Percentiles rank a stretch among this genome's conserved stretches.
Evolutionary conservation across 495 filamentous ascomycete genomes (phyloP).

Genomic region (Chaetomium fimeti): DNA sequence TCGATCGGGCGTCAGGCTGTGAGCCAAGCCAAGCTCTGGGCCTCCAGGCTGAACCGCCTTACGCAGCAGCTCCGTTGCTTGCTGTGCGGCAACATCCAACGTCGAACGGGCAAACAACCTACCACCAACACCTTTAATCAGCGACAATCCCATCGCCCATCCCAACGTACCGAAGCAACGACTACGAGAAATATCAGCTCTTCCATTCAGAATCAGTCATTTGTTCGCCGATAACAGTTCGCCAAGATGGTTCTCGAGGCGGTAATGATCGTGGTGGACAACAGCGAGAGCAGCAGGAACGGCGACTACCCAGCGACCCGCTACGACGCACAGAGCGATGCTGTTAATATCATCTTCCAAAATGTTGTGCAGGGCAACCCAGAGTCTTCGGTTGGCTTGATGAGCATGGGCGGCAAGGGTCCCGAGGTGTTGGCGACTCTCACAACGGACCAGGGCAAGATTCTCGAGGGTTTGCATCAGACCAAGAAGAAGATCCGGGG

Average conservation of each 20-base stretch:
- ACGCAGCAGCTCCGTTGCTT: slow-evolving; percentile 28
- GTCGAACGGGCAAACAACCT: not conserved
- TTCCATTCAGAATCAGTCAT: not conserved
- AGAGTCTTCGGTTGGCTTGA: slow-evolving; percentile 93
- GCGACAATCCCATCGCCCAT: slow-evolving; percentile 1
- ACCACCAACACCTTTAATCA: not conserved
- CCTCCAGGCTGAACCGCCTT: slow-evolving; percentile 30
- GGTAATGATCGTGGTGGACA: slow-evolving; percentile 81
- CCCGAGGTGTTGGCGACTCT: slow-evolving; percentile 95
- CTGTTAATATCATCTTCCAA: slow-evolving; percentile 90
- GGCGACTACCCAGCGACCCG: slow-evolving; percentile 93
- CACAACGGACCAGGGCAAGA: slow-evolving; percentile 91
- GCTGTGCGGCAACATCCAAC: slow-evolving; percentile 12
- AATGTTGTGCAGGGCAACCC: slow-evolving; percentile 92
- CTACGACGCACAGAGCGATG: slow-evolving; percentile 93
- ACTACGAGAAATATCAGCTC: not conserved
- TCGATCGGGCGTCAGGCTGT: not conserved
- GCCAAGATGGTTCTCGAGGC: slow-evolving; percentile 61
- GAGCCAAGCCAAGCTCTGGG: slow-evolving; percentile 10
- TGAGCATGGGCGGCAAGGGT: slow-evolving; percentile 98
- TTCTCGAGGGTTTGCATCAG: slow-evolving; percentile 86
- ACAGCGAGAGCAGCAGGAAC: slow-evolving; percentile 96
- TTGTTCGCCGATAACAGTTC: slow-evolving; percentile 12
- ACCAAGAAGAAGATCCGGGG: slow-evolving; percentile 97
- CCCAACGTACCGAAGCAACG: not conserved